phyloP scores from a whole-genome alignment of 805 yeast genomes.

The Saccharomyces mikatae region DNA sequence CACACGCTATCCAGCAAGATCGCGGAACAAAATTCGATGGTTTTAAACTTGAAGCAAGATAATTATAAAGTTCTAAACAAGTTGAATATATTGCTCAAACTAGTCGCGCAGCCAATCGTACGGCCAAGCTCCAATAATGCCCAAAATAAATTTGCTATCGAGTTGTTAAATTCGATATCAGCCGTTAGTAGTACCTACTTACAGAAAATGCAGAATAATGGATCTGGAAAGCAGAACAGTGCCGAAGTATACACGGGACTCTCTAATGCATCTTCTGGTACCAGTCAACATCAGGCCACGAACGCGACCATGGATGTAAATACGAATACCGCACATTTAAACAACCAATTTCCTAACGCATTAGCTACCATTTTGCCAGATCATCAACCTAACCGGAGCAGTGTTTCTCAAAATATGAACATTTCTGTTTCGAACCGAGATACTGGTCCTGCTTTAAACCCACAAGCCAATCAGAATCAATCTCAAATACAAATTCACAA shows the following conservation, averaged over 20 bases:
- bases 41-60: conserved; percentile 8
- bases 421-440: background rate
- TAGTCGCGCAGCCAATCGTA: conserved; percentile 1
- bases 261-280: background rate
- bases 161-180: conserved; percentile 25
- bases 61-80: background rate
- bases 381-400: background rate
- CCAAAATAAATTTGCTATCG: conserved; percentile 21
- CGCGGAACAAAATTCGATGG: conserved; percentile 15
- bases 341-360: background rate
- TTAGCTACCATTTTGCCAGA: background rate
- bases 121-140: conserved; percentile 2
- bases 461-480: background rate
- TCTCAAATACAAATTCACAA: background rate
- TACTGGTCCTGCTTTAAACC: background rate
- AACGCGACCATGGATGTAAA: background rate
- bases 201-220: conserved; percentile 8
- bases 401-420: background rate
- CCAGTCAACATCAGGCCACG: background rate
- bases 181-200: conserved; percentile 24
- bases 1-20: conserved; percentile 19
- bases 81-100: background rate
- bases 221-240: background rate
- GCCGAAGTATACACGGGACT: background rate
- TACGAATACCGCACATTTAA: background rate